A percentile compares a stretch with the other conserved stretches of the same genome.
Conservation (phyloP, 2,329 filamentous ascomycete species). For the Orbilia ellipsospora region DNA sequence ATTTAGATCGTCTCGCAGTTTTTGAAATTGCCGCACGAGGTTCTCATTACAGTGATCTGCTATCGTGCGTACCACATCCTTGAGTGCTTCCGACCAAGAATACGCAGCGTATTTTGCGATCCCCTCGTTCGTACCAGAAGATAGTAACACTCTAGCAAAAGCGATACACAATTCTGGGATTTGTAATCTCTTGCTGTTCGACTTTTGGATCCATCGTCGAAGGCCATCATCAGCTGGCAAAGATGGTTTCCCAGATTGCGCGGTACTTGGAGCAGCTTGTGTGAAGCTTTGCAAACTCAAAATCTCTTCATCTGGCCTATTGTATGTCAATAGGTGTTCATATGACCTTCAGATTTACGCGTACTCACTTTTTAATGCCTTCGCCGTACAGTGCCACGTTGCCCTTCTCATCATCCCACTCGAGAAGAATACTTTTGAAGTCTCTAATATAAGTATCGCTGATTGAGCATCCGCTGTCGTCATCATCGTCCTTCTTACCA, state of each 20-base stretch:
- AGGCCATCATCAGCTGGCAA: slow-evolving; percentile 66
- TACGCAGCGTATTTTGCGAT: slow-evolving; percentile 57
- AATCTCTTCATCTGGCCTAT: slow-evolving; percentile 50
- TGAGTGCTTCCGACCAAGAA: slow-evolving; percentile 58
- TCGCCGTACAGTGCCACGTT: slow-evolving; percentile 60
- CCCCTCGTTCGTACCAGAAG: slow-evolving; percentile 32
- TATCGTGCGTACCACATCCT: slow-evolving; percentile 56
- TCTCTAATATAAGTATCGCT: slow-evolving; percentile 60
- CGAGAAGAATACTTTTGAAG: slow-evolving; percentile 61
- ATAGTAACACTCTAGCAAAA: slow-evolving; percentile 65
- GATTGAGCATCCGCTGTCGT: slow-evolving; percentile 35
- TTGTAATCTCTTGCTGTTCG: slow-evolving; percentile 68
- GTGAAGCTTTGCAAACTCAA: slow-evolving; percentile 53
- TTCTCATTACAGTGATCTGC: slow-evolving; percentile 57
- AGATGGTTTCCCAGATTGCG: slow-evolving; percentile 30
- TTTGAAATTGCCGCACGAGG: slow-evolving; percentile 56
- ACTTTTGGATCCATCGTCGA: slow-evolving; percentile 66
- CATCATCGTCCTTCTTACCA: slow-evolving; percentile 49
- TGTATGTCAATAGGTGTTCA: neutral
- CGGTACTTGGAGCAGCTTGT: slow-evolving; percentile 43
- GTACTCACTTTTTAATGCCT: slow-evolving; percentile 56
- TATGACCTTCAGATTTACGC: neutral
- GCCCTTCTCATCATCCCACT: slow-evolving; percentile 63
- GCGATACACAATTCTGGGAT: slow-evolving; percentile 71
- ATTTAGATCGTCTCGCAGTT: slow-evolving; percentile 53